Evolutionary conservation across 164 flowering plant genomes (phyloP), one percentile per base, ranked within the genome.

Genomic region (Annona cherimola): DNA sequence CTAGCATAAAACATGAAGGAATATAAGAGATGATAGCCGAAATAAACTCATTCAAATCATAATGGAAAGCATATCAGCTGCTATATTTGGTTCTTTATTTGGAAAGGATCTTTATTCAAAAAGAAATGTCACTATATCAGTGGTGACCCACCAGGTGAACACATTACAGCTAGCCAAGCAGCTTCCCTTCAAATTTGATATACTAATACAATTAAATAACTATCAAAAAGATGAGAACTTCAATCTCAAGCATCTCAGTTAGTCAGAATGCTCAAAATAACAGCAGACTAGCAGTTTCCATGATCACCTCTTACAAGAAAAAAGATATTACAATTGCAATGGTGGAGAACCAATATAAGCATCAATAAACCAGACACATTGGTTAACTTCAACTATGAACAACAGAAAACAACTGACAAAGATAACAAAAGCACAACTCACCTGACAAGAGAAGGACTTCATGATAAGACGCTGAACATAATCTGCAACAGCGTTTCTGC

Each of bases 381-480:
- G 3, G 9, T 26, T 26, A 26, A 26, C 35, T 26, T 26, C 35
- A 26, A 26, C 35, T 26, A 26, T 26, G 57, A 45, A 45, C 6
- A 45, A 45, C 14, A 50, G 14, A 50, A 50, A 50, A 50, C 57
- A 50, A 9, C 57, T 5, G 35, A 50, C 14, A 50, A 50, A 16
- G 57, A 50, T 9, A 50, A 16, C 57, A 50, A 7, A 9, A 20
- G 65, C 9, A 41, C 19, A 16, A 57, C 68, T 50, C 61, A 96
- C 98, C 94, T 92, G 88, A 71, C 98, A 92, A 5, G 98, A 89
- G 67, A 96, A 92, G 78, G 97, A 96, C 71, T 89, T 85, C 77
- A 67, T 81, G 42, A 96, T 87, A 57, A 93, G 94, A 67, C 91
- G 81, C 77, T 87, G 89, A 66, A 96, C 99, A 72, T 96, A 94